Base-by-base conservation (phyloP, 2,329 filamentous ascomycete species). In the Penicillium sp. region DNA sequence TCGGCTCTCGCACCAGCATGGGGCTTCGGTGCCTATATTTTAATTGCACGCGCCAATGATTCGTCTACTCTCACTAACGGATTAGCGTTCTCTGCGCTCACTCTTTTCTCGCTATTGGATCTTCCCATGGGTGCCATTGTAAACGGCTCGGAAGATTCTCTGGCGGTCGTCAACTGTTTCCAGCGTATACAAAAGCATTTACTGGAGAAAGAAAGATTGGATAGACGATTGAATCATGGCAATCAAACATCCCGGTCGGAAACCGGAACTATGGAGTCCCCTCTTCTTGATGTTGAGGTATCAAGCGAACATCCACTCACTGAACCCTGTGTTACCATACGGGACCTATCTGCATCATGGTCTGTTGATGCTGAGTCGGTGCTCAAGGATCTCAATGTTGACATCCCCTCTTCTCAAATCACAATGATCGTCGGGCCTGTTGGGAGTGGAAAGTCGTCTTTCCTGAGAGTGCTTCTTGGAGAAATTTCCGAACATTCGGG, bases 141-240 rank as follows among this genome's bases (percentile, higher is more conserved):
- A 1, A 36, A 59, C 46, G 61, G 53, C 11, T 43, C 53, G 6
- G 58, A 62, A 16, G 58, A 64, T 18, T 29, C 59, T 2, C 56
- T 59, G 48, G 45, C 58, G 6, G 52, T 62, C 22, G 51, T 58
- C 13, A 62, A 64, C 14, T 62, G 60, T 31, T 61, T 62, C 29
- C 60, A 62, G 40, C 42, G 61, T 31, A 59, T 64, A n/a, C 61
- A 64, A 36, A 59, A 58, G 16, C 58, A 64, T 24, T 29, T 61
- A 8, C 39, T 54, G 7, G 58, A 56, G 27, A 45, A n/a, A 1
- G 60, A 62, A 42, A 49, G 56, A 27, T 5, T 31, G 4, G 61
- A 64, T 14, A 49, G 36, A 39, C 58, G 61, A 5, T 22, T 54
- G 14, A 44, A 36, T 2, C 44, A 53, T 7, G 9, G 29, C 24